Conservation (phyloP, 1,284 basidiomycete species). For the Ceratobasidium sp. region DNA sequence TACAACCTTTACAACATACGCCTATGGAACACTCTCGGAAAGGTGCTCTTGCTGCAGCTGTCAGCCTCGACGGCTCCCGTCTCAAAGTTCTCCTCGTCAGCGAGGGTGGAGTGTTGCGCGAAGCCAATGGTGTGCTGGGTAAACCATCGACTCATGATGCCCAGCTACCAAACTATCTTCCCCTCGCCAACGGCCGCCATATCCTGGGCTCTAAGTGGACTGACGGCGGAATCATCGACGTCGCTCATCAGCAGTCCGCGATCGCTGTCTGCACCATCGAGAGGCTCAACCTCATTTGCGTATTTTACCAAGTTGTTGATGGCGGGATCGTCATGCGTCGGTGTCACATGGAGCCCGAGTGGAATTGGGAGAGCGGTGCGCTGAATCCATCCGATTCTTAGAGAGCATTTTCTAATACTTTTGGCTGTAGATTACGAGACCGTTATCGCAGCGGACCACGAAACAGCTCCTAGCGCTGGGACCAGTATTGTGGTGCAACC, state of each 20-base stretch:
- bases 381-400: background rate
- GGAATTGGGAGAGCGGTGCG: conserved; percentile 6
- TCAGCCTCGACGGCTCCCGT: background rate
- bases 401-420: background rate
- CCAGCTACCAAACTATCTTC: background rate
- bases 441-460: background rate
- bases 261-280: conserved; percentile 13
- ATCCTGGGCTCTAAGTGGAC: background rate
- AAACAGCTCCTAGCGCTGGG: background rate
- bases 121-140: background rate
- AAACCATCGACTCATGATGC: background rate
- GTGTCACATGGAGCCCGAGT: background rate
- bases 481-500: background rate
- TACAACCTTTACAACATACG: background rate
- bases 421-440: background rate
- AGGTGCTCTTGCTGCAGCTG: background rate
- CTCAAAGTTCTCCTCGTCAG: conserved; percentile 8
- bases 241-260: background rate
- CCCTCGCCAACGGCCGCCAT: background rate
- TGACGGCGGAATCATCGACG: background rate
- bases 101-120: background rate
- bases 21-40: background rate
- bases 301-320: conserved; percentile 1
- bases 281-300: background rate
- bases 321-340: conserved; percentile 8